Evolutionary conservation across 495 filamentous ascomycete genomes (phyloP).

Genomic region (Cryomyces minteri): DNA sequence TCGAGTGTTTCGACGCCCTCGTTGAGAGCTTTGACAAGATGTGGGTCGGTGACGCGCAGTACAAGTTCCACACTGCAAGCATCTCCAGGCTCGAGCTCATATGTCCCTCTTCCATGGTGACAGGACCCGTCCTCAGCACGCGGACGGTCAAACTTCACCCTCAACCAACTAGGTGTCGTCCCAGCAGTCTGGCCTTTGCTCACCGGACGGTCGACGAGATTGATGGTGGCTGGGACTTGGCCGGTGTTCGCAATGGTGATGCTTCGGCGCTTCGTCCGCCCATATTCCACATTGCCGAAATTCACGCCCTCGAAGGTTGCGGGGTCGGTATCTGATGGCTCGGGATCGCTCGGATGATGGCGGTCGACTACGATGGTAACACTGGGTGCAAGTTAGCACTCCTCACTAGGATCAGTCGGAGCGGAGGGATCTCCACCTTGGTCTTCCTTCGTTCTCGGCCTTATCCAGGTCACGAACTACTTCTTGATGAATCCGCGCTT

Average conservation of each 20-base stretch:
- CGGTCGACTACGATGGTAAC: constrained; percentile 72
- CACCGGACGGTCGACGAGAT: constrained; percentile 52
- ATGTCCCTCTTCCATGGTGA: too few relatives aligned
- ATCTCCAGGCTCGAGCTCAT: constrained; percentile 57
- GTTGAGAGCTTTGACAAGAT: constrained; percentile 40
- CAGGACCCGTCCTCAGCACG: constrained; percentile 27
- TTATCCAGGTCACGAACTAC: constrained; percentile 78
- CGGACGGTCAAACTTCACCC: constrained; percentile 35
- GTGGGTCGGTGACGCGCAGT: constrained; percentile 27
- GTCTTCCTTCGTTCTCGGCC: constrained; percentile 81
- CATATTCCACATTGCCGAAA: constrained; percentile 55
- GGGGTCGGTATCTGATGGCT: constrained; percentile 10
- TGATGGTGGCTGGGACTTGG: constrained; percentile 51
- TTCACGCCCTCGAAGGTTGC: constrained; percentile 37
- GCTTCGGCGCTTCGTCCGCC: constrained; percentile 39
- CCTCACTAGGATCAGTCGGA: too few relatives aligned
- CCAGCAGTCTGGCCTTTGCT: constrained; percentile 23
- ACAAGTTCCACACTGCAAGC: constrained; percentile 49
- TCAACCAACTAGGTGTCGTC: constrained; percentile 43
- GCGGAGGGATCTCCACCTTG: constrained; percentile 16
- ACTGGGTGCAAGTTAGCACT: not conserved
- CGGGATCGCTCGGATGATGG: constrained; percentile 13
- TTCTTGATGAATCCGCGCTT: constrained; percentile 66
- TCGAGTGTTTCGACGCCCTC: constrained; percentile 44
- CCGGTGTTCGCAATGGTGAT: constrained; percentile 89